Percentiles rank a stretch among this genome's conserved stretches.
Evolutionary conservation across 2,329 filamentous ascomycete genomes (phyloP).

Genomic region (Colletotrichum tanaceti): DNA sequence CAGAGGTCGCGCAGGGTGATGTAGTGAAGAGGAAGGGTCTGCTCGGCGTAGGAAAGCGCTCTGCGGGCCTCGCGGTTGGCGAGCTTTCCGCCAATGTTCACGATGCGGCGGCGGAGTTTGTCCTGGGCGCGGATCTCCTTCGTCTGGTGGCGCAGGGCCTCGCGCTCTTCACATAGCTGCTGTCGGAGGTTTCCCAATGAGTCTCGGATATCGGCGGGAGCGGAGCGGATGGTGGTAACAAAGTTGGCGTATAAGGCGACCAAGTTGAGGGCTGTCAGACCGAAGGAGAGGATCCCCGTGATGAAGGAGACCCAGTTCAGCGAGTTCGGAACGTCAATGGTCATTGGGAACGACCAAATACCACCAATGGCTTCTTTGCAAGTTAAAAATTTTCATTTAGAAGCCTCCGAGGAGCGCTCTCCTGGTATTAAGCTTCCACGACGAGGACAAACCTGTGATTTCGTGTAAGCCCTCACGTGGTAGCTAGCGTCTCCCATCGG

Average conservation of each 20-base stretch:
- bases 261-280: constrained; percentile 33
- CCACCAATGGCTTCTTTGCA: neutral
- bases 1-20: constrained; percentile 36
- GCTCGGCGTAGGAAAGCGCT: constrained; percentile 27
- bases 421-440: constrained; percentile 12
- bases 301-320: constrained; percentile 38
- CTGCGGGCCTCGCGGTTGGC: constrained; percentile 25
- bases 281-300: constrained; percentile 36
- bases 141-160: constrained; percentile 34
- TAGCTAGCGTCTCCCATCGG: constrained; percentile 23
- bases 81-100: neutral
- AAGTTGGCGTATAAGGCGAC: constrained; percentile 36
- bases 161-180: constrained; percentile 34
- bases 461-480: constrained; percentile 19
- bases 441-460: neutral
- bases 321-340: constrained; percentile 31
- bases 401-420: neutral
- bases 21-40: constrained; percentile 34
- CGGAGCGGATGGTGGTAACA: constrained; percentile 28
- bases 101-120: constrained; percentile 15
- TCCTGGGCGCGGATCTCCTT: constrained; percentile 26
- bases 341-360: constrained; percentile 7
- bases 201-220: constrained; percentile 29
- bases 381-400: neutral
- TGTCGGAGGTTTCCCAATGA: constrained; percentile 34